Percentiles rank a stretch among this genome's conserved stretches.
Evolutionary conservation across 257 asterid genomes (phyloP).

Genomic region (Nicotiana benthamiana): DNA sequence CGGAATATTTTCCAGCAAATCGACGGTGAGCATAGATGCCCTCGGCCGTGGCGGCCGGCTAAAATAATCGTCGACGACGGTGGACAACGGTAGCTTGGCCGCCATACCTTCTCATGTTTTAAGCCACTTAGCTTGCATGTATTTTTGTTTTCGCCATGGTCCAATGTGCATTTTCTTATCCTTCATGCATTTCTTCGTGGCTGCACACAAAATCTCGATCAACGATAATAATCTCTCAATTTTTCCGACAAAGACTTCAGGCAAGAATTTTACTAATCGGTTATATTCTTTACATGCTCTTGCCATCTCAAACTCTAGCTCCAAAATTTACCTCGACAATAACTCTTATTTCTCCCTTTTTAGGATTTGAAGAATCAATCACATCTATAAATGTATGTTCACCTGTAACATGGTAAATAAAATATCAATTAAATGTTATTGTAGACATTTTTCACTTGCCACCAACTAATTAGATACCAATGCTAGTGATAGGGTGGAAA

Average conservation of each 20-base stretch:
- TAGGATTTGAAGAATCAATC: constrained; percentile 47
- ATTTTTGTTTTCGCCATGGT: constrained; percentile 85
- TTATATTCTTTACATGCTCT: constrained; percentile 69
- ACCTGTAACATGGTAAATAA: constrained; percentile 33
- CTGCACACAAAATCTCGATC: constrained; percentile 56
- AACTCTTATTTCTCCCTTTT: constrained; percentile 53
- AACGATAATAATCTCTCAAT: constrained; percentile 52
- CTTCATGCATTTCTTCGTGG: constrained; percentile 81
- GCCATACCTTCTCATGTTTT: constrained; percentile 33
- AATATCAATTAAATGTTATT: background rate
- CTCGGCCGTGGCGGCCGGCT: constrained; percentile 42
- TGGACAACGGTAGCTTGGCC: constrained; percentile 19
- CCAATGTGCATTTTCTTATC: constrained; percentile 88
- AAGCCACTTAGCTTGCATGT: constrained; percentile 96
- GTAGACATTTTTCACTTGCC: background rate
- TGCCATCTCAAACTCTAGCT: constrained; percentile 77
- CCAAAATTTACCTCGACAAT: constrained; percentile 64
- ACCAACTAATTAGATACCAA: too few species aligned
- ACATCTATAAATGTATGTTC: constrained; percentile 83
- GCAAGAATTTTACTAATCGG: constrained; percentile 41
- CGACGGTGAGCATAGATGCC: constrained; percentile 60
- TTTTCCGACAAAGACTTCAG: constrained; percentile 69
- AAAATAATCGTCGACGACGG: constrained; percentile 18
- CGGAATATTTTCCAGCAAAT: constrained; percentile 48
- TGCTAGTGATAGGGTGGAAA: too few species aligned